Evolutionary conservation across 768 basidiomycete species (phyloP), one percentile per base, ranked within the genome.

Genomic region (Nevesoporus exiguus): DNA sequence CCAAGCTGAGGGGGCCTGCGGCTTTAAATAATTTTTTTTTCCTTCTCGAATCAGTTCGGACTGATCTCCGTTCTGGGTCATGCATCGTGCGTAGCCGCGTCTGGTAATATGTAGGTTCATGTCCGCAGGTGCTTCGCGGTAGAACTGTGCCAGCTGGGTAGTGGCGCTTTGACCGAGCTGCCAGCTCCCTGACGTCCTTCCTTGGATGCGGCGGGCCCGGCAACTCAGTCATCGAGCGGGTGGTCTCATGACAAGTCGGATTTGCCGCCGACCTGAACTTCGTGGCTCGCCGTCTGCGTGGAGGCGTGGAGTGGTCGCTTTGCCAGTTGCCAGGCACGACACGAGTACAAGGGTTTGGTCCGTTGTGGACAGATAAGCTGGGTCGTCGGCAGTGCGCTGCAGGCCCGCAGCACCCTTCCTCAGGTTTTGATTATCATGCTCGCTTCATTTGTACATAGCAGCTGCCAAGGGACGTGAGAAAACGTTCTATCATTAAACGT

Each of bases 41-140:
- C 19, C 13, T 54, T 49, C 24, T 55, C 29, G 57, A 47, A 27
- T 43, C 45, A 21, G 29, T 14, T 25, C 45, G 49, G 59, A 33
- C 37, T 58, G 39, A 50, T 56, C 46, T 42, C 59, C 45, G 60
- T 49, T 41, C 29, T 34, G 5, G 30, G 29, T n/a, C 30, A n/a
- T n/a, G n/a, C n/a, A n/a, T n/a, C n/a, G n/a, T n/a, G 8, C 30
- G 44, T 46, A 46, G 30, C 17, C 43, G 17, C 7, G 8, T 15
- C 24, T 44, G n/a, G 27, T 30, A 9, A 39, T 39, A 36, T 17
- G 15, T 36, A 17, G 48, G 52, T 41, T 39, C 61, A 59, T 47
- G 5, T 62, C 53, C 51, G 52, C 54, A 47, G 39, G 45, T 49
- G 63, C 62, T 63, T 63, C 62, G 63, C 62, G 62, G 62, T 60